These are phyloP conservation scores for Mycena indigotica DNA, from an alignment of 768 basidiomycete species.

Conservation along the genomic window DNA sequence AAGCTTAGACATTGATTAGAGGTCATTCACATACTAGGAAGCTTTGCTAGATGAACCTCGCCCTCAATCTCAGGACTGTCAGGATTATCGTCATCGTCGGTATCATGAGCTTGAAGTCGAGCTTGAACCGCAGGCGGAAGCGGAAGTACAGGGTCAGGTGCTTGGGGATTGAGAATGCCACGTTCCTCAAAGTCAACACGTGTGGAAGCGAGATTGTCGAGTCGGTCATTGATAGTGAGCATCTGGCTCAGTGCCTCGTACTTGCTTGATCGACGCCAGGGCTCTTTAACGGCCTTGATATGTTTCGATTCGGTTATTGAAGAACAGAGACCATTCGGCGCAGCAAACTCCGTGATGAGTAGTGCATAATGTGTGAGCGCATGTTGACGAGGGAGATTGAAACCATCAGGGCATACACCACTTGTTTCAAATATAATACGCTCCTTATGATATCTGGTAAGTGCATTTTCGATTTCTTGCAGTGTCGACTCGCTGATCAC, in stretches of 20 bases:
- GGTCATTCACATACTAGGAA: too few relatives aligned
- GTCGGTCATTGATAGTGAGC: conserved; percentile 30
- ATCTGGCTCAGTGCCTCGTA: conserved; percentile 35
- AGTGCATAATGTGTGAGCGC: conserved; percentile 31
- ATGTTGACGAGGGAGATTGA: conserved; percentile 36
- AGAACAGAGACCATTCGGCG: too few relatives aligned
- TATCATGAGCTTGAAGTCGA: too few relatives aligned
- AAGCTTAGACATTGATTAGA: too few relatives aligned
- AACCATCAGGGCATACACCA: conserved; percentile 12
- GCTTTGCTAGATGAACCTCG: too few relatives aligned
- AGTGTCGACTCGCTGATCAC: conserved; percentile 19
- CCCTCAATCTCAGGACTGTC: too few relatives aligned
- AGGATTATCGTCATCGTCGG: too few relatives aligned
- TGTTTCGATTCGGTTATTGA: too few relatives aligned
- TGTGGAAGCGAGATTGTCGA: conserved; percentile 31
- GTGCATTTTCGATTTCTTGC: conserved; percentile 7
- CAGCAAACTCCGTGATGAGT: conserved; percentile 30
- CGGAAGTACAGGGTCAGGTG: too few relatives aligned
- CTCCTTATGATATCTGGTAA: conserved; percentile 16
- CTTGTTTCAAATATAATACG: conserved; percentile 17
- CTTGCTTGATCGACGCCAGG: conserved; percentile 27
- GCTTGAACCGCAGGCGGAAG: too few relatives aligned
- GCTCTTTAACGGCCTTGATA: too few relatives aligned
- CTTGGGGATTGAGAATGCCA: conserved; percentile 6
- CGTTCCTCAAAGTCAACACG: conserved; percentile 22